These are phyloP conservation scores for Gossypium mustelinum DNA, from an alignment of 345 rosid species.

Conservation along the genomic window DNA sequence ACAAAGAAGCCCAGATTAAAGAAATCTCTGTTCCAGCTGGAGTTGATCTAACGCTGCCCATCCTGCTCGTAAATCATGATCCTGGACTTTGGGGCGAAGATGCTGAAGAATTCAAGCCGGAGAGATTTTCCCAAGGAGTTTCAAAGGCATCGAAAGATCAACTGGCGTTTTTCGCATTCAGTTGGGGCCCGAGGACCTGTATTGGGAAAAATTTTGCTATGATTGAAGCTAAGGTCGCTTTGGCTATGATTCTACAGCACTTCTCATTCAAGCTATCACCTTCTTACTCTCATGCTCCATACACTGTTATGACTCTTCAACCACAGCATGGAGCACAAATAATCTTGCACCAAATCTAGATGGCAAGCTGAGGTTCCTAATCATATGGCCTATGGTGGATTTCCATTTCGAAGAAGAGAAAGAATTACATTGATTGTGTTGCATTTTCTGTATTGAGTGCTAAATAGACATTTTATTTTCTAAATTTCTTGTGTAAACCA, in stretches of 20 bases:
- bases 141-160: slow-evolving; percentile 35
- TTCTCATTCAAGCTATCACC: slow-evolving; percentile 44
- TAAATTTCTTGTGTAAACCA: slow-evolving; percentile 6
- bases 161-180: slow-evolving; percentile 30
- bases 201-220: slow-evolving; percentile 9
- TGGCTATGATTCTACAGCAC: slow-evolving; percentile 45
- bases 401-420: background rate
- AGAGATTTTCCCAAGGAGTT: slow-evolving; percentile 41
- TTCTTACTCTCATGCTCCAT: slow-evolving; percentile 50
- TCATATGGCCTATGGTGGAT: background rate
- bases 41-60: slow-evolving; percentile 34
- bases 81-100: slow-evolving; percentile 40
- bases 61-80: slow-evolving; percentile 39
- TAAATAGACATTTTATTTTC: background rate
- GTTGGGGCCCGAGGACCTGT: slow-evolving; percentile 29
- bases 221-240: slow-evolving; percentile 54
- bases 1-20: slow-evolving; percentile 28
- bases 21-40: slow-evolving; percentile 36
- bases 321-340: slow-evolving; percentile 54
- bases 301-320: slow-evolving; percentile 39
- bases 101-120: slow-evolving; percentile 39
- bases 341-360: slow-evolving; percentile 26
- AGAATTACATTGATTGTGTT: background rate
- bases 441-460: background rate
- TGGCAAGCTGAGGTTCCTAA: background rate